Evolutionary conservation across 2,329 filamentous ascomycete species (phyloP), one percentile per base, ranked within the genome.

Genomic region (Pseudogymnoascus sp.): DNA sequence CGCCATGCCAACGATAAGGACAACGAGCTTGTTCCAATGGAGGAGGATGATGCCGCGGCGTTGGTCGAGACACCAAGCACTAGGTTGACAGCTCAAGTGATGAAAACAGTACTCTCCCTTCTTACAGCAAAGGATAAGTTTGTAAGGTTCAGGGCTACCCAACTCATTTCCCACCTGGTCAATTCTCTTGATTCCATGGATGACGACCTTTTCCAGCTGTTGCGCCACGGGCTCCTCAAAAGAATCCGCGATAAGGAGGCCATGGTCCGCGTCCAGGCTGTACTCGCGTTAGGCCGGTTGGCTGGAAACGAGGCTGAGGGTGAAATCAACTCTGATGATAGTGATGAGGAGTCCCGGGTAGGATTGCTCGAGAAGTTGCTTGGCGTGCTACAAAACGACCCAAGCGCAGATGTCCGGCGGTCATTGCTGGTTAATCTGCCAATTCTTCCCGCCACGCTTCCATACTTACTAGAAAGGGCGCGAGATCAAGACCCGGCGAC

Each of bases 241-340:
- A 82, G 94, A 33, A 86, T 97, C 57, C 85, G 90, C 65, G 94
- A 99, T 74, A 97, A 96, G 74, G 94, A 99, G 71, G 83, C 91
- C 5, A 89, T 92, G 71, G 90, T 99, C 7, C 85, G 94, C 62
- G 86, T 94, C 5, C 94, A 99, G 72, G 94, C 94, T 5, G 90
- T 96, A 0, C 79, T 96, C 63, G 92, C 92, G 3, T 79, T 99
- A n/a, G 89, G 90, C 5, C 82, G 91, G 30, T 78, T 97, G 58
- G 90, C 90, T 5, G 87, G 86, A 19, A 90, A 90, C 66, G 84
- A 88, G 65, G 82, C 86, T 3, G 88, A 89, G 60, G 87, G 84
- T 9, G 83, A 83, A 66, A 81, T 80, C 34, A 82, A 89, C 63
- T 82, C 86, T 9, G 87, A 90, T 48, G 85, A 85, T 35, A 87